Base-by-base conservation (phyloP, 2,329 filamentous ascomycete genomes). In the Colletotrichum sp. region DNA sequence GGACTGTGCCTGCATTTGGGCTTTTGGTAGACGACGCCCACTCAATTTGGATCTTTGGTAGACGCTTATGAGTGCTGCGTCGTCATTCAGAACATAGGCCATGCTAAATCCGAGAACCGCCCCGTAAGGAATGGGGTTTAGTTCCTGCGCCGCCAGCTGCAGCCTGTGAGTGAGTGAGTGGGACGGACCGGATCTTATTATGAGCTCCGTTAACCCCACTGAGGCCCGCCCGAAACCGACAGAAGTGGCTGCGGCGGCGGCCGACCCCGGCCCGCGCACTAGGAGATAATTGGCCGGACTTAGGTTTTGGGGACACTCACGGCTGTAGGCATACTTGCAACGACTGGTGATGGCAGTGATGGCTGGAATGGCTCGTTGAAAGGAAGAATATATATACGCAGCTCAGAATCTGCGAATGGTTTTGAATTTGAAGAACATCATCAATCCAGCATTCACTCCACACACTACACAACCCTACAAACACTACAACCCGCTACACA, bases 161-260 rank as follows among this genome's bases (percentile, higher is more conserved):
- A 64, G 60, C 60, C 60, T 64, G 60, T 64, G 30, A 64, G 60
- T 64, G 16, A 64, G 30, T 36, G 60, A 64, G 60, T 64, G 16
- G 36, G 60, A 36, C 30, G 60, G 60, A 64, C 28, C 60, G 60
- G 60, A 64, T 64, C 60, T 64, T 64, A 64, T 34, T 34, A 64
- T 64, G 25, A 64, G 60, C 30, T 36, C 60, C 60, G 60, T 64
- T 32, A 64, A 64, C 28, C 60, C 60, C 25, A 36, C 30, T 12
- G 9, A 34, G n/a, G 30, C 60, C 60, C 60, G 25, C 60, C 30
- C 30, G 60, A 64, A 34, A 34, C 60, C 27, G 28, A 61, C 28
- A 62, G 12, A 62, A 34, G 60, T 62, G 7, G 18, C 60, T 62
- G 60, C 28, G 60, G 60, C 60, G 28, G 60, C 60, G 60, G 30